phyloP scores from a whole-genome alignment of 768 basidiomycete genomes.

The Tylopilus sp. region DNA sequence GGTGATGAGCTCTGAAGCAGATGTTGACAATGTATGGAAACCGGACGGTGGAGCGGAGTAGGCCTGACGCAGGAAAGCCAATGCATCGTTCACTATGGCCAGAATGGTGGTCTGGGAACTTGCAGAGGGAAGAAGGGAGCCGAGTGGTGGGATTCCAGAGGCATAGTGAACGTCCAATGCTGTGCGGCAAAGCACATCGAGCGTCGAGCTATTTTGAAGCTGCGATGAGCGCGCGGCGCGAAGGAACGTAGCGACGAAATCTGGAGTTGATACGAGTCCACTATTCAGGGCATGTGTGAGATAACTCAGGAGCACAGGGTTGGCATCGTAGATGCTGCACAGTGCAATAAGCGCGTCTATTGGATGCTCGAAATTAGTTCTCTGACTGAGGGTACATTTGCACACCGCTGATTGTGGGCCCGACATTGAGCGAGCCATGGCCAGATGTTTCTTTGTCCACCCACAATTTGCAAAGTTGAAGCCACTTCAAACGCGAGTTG shows the following conservation, averaged over 20 bases:
- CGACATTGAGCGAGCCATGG: conserved; percentile 38
- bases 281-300: conserved; percentile 55
- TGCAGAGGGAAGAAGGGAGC: conserved; percentile 51
- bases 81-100: conserved; percentile 55
- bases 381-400: neutral
- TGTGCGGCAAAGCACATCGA: conserved; percentile 66
- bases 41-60: conserved; percentile 46
- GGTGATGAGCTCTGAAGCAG: conserved; percentile 62
- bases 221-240: conserved; percentile 63
- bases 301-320: conserved; percentile 64
- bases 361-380: conserved; percentile 1
- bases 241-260: conserved; percentile 64
- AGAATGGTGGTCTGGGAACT: conserved; percentile 50
- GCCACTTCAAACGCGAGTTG: conserved; percentile 49
- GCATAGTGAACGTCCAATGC: conserved; percentile 63
- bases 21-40: conserved; percentile 54
- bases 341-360: conserved; percentile 69
- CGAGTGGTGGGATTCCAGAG: conserved; percentile 48
- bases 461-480: conserved; percentile 58
- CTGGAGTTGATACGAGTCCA: conserved; percentile 52
- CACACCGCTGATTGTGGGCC: conserved; percentile 59
- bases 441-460: conserved; percentile 46
- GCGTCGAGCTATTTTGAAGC: conserved; percentile 59
- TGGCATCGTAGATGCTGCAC: conserved; percentile 67
- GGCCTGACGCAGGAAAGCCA: conserved; percentile 56